phyloP scores from a whole-genome alignment of 192 early-diverging fungal species.

The Lunasporangiospora selenospora region DNA sequence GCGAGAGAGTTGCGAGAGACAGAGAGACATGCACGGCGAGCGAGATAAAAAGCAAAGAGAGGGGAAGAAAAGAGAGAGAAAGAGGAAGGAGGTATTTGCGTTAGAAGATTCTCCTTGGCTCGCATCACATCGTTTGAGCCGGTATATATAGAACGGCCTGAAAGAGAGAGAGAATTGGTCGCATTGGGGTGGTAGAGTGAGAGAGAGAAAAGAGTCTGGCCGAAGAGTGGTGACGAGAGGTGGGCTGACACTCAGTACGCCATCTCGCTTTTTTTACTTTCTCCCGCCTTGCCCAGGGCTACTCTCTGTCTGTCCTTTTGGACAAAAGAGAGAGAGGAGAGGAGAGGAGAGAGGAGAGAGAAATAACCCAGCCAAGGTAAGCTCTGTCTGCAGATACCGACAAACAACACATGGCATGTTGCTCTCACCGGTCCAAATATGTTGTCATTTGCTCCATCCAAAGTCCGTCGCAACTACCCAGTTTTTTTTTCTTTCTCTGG shows the following conservation, averaged over 20 bases:
- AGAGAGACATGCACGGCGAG: no score
- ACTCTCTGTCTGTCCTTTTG: neutral
- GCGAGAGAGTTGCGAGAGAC: no score
- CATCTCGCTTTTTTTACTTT: neutral
- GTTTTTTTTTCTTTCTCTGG: no score
- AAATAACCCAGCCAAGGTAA: no score
- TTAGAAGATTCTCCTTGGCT: neutral
- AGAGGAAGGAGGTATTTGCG: neutral
- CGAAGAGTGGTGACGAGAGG: neutral
- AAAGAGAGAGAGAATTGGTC: no score
- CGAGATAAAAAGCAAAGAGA: neutral
- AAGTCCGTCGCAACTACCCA: no score
- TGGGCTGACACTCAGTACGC: no score
- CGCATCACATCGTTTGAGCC: neutral
- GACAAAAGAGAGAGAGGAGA: neutral
- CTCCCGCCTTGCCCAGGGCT: neutral
- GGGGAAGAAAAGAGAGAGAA: slow-evolving; percentile 2
- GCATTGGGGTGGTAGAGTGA: neutral
- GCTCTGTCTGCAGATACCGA: no score
- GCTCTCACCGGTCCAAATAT: no score
- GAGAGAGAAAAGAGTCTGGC: neutral
- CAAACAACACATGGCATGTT: no score
- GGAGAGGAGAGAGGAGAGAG: no score
- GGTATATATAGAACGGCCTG: slow-evolving; percentile 24
- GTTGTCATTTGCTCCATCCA: no score